Evolutionary conservation across 129 eudicot species (phyloP), one percentile per base, ranked within the genome.

Genomic region (Heracleum sosnowskyi): DNA sequence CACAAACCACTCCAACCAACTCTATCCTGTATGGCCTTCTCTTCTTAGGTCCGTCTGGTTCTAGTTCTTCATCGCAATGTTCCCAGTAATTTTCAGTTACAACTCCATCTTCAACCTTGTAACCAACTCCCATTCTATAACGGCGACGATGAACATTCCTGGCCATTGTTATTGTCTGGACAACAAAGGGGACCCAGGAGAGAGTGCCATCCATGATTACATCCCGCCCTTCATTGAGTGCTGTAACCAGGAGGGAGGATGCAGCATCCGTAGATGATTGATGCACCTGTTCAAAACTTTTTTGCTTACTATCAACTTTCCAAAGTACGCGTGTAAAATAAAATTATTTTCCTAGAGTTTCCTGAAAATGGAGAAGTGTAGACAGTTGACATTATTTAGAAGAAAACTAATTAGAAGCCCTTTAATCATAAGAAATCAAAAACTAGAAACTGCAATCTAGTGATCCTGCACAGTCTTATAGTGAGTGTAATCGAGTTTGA

Each of bases 221-320:
- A 82, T 96, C 97, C 55, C 99, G 79, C 55, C 97, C 99, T 83
- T 96, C 97, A 15, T 96, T 96, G 28, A 96, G 87, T 75, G 97
- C 97, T 79, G 99, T 96, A 74, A 96, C 99, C 11, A 96, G 91
- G 60, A 96, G 95, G 66, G 99, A 96, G n/a, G 99, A 92, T 78
- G 99, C 99, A 83, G 99, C 97, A 33, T 96, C 97, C n/a, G 99
- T 92, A 28, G 99, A 96, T 45, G 97, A 96, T 81, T 96, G 99
- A 76, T 96, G 99, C 75, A 96, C 99, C 99, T 92, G 89, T 70
- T 83, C 40, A 73, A 83, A 79, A 64, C 41, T 39, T 18, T 53
- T 11, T 49, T 47, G 78, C 36, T 79, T 49, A 9, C n/a, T 47
- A 8, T 42, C 33, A 49, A 40, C 22, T 24, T 70, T 16, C 15